Evolutionary conservation across 2,329 filamentous ascomycete species (phyloP).

Genomic region (Purpureocillium lavendulum): DNA sequence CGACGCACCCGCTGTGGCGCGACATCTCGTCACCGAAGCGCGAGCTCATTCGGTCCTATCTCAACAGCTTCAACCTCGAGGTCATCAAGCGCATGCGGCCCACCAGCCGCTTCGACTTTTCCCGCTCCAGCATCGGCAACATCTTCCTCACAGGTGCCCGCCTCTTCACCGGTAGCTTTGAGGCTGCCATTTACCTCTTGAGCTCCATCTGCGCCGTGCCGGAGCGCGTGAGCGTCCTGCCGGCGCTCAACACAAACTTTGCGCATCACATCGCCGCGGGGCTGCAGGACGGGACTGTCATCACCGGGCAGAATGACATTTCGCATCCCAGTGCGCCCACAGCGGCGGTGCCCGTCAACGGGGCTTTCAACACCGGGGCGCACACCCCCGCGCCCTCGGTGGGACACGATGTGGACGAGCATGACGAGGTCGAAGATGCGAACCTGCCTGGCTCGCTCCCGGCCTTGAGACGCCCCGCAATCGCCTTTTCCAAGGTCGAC

Average conservation of each 20-base stretch:
- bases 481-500: slow-evolving; percentile 68
- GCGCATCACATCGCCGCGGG: slow-evolving; percentile 88
- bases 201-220: slow-evolving; percentile 82
- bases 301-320: slow-evolving; percentile 89
- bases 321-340: slow-evolving; percentile 71
- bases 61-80: slow-evolving; percentile 70
- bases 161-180: slow-evolving; percentile 86
- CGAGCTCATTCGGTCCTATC: slow-evolving; percentile 68
- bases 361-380: slow-evolving; percentile 11
- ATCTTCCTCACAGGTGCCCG: slow-evolving; percentile 77
- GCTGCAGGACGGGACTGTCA: slow-evolving; percentile 64
- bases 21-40: slow-evolving; percentile 62
- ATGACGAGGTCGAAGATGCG: slow-evolving; percentile 68
- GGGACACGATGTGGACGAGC: slow-evolving; percentile 40
- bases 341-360: slow-evolving; percentile 21
- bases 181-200: slow-evolving; percentile 84
- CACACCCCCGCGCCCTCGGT: slow-evolving; percentile 19
- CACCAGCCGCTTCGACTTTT: slow-evolving; percentile 68
- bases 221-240: slow-evolving; percentile 67
- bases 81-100: slow-evolving; percentile 69
- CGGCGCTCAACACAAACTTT: slow-evolving; percentile 91
- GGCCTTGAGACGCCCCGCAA: slow-evolving; percentile 70
- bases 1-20: slow-evolving; percentile 68
- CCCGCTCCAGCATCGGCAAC: slow-evolving; percentile 68
- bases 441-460: slow-evolving; percentile 76